Evolutionary conservation across 805 yeast species (phyloP).

Genomic region (Ogataea pignaliae): DNA sequence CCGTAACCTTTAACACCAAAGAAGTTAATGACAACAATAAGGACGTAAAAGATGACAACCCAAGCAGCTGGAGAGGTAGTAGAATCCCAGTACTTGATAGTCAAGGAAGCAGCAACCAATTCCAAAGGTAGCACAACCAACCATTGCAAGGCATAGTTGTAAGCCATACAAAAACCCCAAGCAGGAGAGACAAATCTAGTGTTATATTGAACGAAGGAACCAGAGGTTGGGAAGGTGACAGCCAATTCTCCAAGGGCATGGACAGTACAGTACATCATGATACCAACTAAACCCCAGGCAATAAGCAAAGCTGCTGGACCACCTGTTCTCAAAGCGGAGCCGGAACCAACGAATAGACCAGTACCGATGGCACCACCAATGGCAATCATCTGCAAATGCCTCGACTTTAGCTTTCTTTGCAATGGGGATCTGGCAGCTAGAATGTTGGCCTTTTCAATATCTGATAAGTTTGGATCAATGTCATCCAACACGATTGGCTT

Average conservation of each 20-base stretch:
- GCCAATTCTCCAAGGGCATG: slow-evolving; percentile 63
- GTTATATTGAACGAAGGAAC: slow-evolving; percentile 58
- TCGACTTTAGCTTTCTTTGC: slow-evolving; percentile 47
- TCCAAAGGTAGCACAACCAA: slow-evolving; percentile 50
- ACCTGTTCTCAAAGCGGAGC: slow-evolving; percentile 53
- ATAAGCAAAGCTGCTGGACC: slow-evolving; percentile 74
- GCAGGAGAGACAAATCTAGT: slow-evolving; percentile 55
- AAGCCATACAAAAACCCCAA: slow-evolving; percentile 59
- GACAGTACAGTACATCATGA: slow-evolving; percentile 57
- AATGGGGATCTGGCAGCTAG: slow-evolving; percentile 46
- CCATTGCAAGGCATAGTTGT: slow-evolving; percentile 56
- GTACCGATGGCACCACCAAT: slow-evolving; percentile 83
- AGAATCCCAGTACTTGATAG: slow-evolving; percentile 45
- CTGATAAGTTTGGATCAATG: slow-evolving; percentile 40
- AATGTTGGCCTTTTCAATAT: slow-evolving; percentile 43
- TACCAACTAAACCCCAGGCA: slow-evolving; percentile 54
- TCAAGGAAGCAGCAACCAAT: slow-evolving; percentile 51
- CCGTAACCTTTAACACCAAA: slow-evolving; percentile 67
- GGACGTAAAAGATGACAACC: slow-evolving; percentile 49
- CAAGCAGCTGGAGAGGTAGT: slow-evolving; percentile 47
- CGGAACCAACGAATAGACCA: slow-evolving; percentile 75
- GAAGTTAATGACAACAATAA: slow-evolving; percentile 48
- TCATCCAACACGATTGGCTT: slow-evolving; percentile 31
- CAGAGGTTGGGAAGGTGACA: slow-evolving; percentile 61
- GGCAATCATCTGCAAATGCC: slow-evolving; percentile 79